Evolutionary conservation across 805 yeast genomes (phyloP), one percentile per base, ranked within the genome.

Genomic region (Lachancea mirantina): DNA sequence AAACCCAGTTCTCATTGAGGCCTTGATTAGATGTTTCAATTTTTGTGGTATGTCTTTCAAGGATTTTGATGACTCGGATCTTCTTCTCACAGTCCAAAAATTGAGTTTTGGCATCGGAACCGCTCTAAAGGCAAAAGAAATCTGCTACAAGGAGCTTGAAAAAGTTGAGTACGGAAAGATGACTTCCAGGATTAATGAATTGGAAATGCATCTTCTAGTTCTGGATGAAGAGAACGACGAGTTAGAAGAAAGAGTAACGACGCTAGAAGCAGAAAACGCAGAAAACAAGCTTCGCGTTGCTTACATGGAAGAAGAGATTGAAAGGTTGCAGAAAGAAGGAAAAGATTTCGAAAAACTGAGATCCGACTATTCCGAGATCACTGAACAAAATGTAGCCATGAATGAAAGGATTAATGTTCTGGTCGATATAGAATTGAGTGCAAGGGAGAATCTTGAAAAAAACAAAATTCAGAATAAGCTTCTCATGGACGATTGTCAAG

Each of bases 91-190:
- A 5, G 28, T 34, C 7, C 38, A 34, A 29, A 28, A 29, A 21
- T 20, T 34, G 23, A 34, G 38, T 19, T 34, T 26, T 23, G 38
- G 38, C 6, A 34, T 34, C 14, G n/a, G n/a, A n/a, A n/a, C n/a
- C n/a, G n/a, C n/a, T n/a, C n/a, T n/a, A n/a, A 25, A 25, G 13
- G 15, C 28, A 10, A 17, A 25, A 14, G 28, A 25, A 14, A 6
- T 25, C 7, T 25, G 28, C 15, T 25, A 25, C 13, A 25, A 25
- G 17, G 14, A 25, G n/a, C 7, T 25, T 17, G 28, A 19, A 10
- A 9, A 25, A 25, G 10, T 10, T 6, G 14, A 25, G 15, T 14
- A 25, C 8, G 22, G 10, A 19, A 10, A 19, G 10, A 19, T 19
- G 8, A 8, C 10, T 8, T 8, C 9, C 8, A 19, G 22, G 9